Base-by-base conservation (phyloP, 2,329 filamentous ascomycete species). In the Blumeria hordei region DNA sequence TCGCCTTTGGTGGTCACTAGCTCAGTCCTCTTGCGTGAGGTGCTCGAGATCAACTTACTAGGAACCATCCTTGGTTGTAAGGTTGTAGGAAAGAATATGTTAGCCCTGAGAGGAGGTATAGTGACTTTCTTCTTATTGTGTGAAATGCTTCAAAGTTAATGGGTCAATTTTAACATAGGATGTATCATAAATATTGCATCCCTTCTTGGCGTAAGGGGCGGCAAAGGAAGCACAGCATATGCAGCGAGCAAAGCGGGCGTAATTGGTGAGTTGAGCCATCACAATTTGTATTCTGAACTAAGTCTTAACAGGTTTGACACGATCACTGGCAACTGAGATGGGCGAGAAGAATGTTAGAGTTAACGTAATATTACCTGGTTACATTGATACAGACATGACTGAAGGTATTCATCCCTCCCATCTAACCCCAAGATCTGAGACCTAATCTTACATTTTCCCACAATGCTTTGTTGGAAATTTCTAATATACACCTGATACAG, bases 111-210 rank as follows among this genome's bases (percentile, higher is more conserved):
- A 57, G 59, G 57, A 54, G 64, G 63, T 64, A 45, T 37, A 59
- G 53, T 39, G 49, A 56, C 58, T 16, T n/a, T 28, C 21, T 10
- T 18, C 1, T 12, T 39, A 16, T 28, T 11, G 7, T 43, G 12
- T 12, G 11, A 6, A 16, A 34, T 28, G 21, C 21, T 4, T 28
- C 21, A 28, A 28, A 28, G 21, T 28, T 28, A 52, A 12, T 10
- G 2, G 9, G 9, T 28, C 1, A 54, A 39, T 36, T 32, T 37
- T 14, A 14, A 34, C 18, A 47, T 49, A 76, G 76, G 73, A 7
- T 85, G 78, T 63, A 88, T 94, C 58, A 80, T 94, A 66, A 94
- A 94, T 63, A 70, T 94, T 21, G 80, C 84, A 0, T 90, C 84
- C 51, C 69, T 93, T 34, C 74, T 94, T 49, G 87, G 80, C 0